Evolutionary conservation across 768 basidiomycete species (phyloP), one percentile per base, ranked within the genome.

Genomic region (Coprinellus micaceus): DNA sequence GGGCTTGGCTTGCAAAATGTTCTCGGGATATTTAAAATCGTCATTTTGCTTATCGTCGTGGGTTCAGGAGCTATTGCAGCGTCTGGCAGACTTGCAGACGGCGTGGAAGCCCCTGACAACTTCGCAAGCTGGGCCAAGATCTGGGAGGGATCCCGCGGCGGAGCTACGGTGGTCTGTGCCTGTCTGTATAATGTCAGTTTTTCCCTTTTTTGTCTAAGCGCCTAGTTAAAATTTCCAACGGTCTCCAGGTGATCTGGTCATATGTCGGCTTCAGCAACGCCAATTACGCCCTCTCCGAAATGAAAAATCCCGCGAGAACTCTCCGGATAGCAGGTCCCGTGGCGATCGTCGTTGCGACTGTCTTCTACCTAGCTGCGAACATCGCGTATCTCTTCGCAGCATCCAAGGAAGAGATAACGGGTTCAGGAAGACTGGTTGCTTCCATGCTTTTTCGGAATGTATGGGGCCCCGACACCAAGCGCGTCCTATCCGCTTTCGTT

Each of bases 361-460:
- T 76, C 0, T 71, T 79, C 9, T 86, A 85, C 60, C 19, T 85
- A 28, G 68, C 75, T 3, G 76, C 79, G 29, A 84, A 84, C 56
- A 58, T 84, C n/a, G 81, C 82, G 4, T 85, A 84, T 61, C 79
- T 83, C 50, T 77, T 77, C 3, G 83, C 77, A n/a, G 79, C 83
- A 19, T 76, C 82, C 10, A 82, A 79, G 57, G 67, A 70, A 17
- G 81, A 84, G 49, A 85, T 86, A 49, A 61, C 77, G 0, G 65
- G 65, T 15, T 79, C 80, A 2, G 79, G 81, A 6, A 71, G 76
- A 17, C 77, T 82, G 37, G 75, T 82, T 17, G 82, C 82, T 25
- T 78, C 84, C 2, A 60, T 84, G 47, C 80, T 83, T 65, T 82
- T 84, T 64, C 70, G 79, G 37, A 79, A 80, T 60, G 67, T 84